Percentiles rank a stretch among this genome's conserved stretches.
Evolutionary conservation across 192 early-diverging fungal genomes (phyloP).

Genomic region (Endogone sp.): DNA sequence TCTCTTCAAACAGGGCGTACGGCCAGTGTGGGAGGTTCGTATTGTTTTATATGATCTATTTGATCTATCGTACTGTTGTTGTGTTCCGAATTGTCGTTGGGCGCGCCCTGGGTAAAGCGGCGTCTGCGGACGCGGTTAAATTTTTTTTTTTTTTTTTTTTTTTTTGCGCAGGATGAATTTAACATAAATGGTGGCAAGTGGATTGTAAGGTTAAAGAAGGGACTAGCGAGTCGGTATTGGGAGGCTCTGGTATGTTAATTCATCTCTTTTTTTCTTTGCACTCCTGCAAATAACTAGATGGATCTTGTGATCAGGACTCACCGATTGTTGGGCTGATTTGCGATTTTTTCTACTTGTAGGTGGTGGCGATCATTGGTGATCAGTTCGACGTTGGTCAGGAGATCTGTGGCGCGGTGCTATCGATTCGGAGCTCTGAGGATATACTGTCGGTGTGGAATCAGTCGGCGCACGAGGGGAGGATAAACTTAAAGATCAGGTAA

Average conservation of each 20-base stretch:
- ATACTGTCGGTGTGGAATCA: slow-evolving; percentile 95
- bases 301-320: too few species aligned
- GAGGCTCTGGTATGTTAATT: slow-evolving; percentile 64
- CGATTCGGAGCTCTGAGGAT: slow-evolving; percentile 89
- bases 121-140: neutral
- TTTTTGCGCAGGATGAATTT: slow-evolving; percentile 49
- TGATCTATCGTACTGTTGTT: neutral
- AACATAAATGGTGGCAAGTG: slow-evolving; percentile 93
- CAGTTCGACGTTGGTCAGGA: slow-evolving; percentile 86
- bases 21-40: slow-evolving; percentile 91
- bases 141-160: neutral
- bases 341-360: slow-evolving; percentile 23
- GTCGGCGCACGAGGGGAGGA: slow-evolving; percentile 75
- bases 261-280: neutral
- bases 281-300: neutral
- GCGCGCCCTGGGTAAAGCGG: too few species aligned
- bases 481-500: slow-evolving; percentile 81
- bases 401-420: slow-evolving; percentile 91
- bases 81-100: too few species aligned
- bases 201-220: slow-evolving; percentile 93
- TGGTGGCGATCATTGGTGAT: slow-evolving; percentile 86
- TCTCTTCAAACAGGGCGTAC: slow-evolving; percentile 86
- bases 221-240: slow-evolving; percentile 89
- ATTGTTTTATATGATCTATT: neutral
- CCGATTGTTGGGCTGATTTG: neutral